These are phyloP conservation scores for Skeletonema menzelii DNA, from an alignment of 108 stramenopile genomes.

Conservation along the genomic window DNA sequence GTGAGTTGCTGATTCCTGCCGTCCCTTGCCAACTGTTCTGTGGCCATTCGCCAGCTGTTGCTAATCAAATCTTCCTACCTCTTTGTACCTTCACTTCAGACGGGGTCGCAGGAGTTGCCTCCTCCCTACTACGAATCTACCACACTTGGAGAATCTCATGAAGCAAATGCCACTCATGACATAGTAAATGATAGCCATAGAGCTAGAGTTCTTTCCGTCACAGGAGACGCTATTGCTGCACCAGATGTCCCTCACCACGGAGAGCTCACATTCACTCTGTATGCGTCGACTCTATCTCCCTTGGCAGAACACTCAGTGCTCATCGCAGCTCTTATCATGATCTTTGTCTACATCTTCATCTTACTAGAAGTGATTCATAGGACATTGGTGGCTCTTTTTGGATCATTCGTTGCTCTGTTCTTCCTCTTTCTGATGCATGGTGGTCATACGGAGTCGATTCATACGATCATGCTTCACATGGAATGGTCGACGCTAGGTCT, in stretches of 20 bases:
- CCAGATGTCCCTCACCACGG: constrained; percentile 31
- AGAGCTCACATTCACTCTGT: constrained; percentile 47
- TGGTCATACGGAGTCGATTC: constrained; percentile 50
- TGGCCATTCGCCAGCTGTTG: not conserved
- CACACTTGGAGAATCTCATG: not conserved
- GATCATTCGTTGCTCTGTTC: constrained; percentile 57
- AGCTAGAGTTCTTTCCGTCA: not conserved
- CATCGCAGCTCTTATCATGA: constrained; percentile 62
- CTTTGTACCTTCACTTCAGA: not conserved
- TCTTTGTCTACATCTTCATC: constrained; percentile 65
- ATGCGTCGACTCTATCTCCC: constrained; percentile 31
- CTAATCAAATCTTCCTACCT: not conserved
- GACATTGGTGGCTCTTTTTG: constrained; percentile 66
- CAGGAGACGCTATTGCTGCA: not conserved
- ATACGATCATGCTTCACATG: constrained; percentile 52
- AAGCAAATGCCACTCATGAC: not conserved
- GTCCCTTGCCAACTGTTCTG: not conserved
- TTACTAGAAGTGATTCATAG: constrained; percentile 67
- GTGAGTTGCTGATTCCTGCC: not conserved
- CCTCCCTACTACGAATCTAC: constrained; percentile 12
- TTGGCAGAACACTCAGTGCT: constrained; percentile 46
- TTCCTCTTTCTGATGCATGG: constrained; percentile 59
- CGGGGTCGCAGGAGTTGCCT: constrained; percentile 23
- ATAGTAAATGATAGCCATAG: not conserved
- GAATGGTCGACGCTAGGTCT: constrained; percentile 66